Evolutionary conservation across 441 rosid genomes (phyloP), one percentile per base, ranked within the genome.

Genomic region (Pelargonium cotyledonis): DNA sequence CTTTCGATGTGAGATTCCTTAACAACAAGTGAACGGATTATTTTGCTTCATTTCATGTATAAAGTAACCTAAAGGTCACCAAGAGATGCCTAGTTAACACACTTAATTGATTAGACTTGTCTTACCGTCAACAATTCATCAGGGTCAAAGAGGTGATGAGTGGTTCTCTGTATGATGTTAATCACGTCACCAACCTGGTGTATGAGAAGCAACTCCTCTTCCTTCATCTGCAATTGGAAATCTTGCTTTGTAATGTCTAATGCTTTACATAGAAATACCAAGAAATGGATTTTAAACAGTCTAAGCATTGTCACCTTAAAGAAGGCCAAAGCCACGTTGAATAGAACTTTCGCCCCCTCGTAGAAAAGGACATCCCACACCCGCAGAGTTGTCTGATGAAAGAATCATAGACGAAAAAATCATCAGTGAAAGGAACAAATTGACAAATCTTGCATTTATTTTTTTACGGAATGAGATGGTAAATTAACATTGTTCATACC

Each of bases 331-430:
- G 99, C 99, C 71, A 86, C 95, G 76, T 95, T 95, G 78, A 95
- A 95, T 23, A 95, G 81, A 82, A 92, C 94, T 85, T 92, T 90
- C 44, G 96, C 97, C 64, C 99, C 99, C 82, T 95, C 99, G 1
- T 81, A 89, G 88, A 95, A 95, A 75, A 95, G 97, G 8, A 92
- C 89, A 81, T 95, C 98, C 97, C 98, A 95, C 69, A 90, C 99
- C 44, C 99, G 85, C 70, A 95, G 83, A 53, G 99, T 90, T 62
- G 99, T 95, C 99, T 95, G 78, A 68, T 80, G 71, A 68, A 69
- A 40, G 7, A 51, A 35, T 62, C 47, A 55, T 1, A 71, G 29
- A 71, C 4, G n/a, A 15, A 46, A 70, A 53, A 44, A 16, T 46
- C 26, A 19, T 77, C 53, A 76, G 63, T 23, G 5, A 19, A 57